Base-by-base conservation (phyloP, 2,329 filamentous ascomycete genomes). In the Paraphoma sp. region DNA sequence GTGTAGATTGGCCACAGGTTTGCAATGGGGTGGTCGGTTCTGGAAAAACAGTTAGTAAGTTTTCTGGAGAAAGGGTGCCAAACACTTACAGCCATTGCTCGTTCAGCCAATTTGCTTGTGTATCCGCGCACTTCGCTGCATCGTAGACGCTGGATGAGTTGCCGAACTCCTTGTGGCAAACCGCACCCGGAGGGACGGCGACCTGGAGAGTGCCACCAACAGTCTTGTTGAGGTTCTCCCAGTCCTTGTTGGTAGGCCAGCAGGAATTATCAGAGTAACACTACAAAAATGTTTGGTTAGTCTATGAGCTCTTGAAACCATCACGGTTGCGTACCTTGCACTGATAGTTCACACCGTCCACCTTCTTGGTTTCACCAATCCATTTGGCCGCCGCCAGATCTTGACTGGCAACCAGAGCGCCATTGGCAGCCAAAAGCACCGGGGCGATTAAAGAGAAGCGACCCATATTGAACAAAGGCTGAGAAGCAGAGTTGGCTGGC, bases 261-360 rank as follows among this genome's bases (percentile, higher is more conserved):
- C 73, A 75, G 0, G 67, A 51, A 46, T 75, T 70, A 50, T 74
- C 71, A 0, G 67, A 69, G 55, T 75, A 76, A 56, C 73, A 76
- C 53, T 36, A 36, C 33, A 36, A 14, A 36, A 36, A 3, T 36
- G 33, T 36, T 10, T 14, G 10, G 33, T 36, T 14, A 36, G 33
- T 6, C 9, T 36, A 3, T 36, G 14, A 7, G 9, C 33, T 7
- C 33, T 3, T 10, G 3, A 36, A 36, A 3, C 33, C 33, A 14
- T 14, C 14, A 36, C 33, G 7, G 33, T 14, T 36, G 33, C 33
- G 3, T 36, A 14, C 33, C 33, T 76, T 76, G 62, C 73, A 76
- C 29, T 71, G 62, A 36, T 73, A 74, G 3, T 59, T 59, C 4
- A 59, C 50, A 12, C 69, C 67, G 38, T 64, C 59, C 4, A 64